Base-by-base conservation (phyloP, 345 rosid genomes). In the Acer campestre region DNA sequence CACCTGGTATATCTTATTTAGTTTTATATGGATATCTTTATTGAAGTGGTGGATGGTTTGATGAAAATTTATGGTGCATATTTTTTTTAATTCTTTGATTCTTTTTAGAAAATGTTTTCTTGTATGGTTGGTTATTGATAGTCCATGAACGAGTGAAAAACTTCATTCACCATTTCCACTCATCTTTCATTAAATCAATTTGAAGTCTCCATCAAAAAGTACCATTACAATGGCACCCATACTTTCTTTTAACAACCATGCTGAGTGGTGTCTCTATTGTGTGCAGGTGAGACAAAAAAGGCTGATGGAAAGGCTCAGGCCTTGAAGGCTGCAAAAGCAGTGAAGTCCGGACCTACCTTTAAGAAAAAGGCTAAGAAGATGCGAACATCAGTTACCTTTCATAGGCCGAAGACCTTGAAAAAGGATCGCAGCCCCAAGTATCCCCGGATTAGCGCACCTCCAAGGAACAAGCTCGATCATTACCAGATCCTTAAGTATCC, bases 391-490 rank as follows among this genome's bases (percentile, higher is more conserved):
- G 98, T 94, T 35, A 96, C 99, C 16, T 94, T 94, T 82, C 97
- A 96, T 79, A 82, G 97, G 77, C 99, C 99, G 2, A 92, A 80
- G 97, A 94, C 97, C 46, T 79, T 96, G 76, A 92, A 92, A 85
- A 92, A 89, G 88, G 85, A 84, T 6, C 89, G 99, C 77, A 83
- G 77, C 63, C 97, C 97, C 2, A 95, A 95, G 81, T 94, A 94
- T 68, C 89, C 91, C 10, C 89, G 93, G 63, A 82, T 89, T 67
- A 91, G 97, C 56, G 99, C 97, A n/a, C 78, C 97, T 4, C 91
- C 92, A 0, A 94, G 99, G 86, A 91, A 96, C 82, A 96, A 96
- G 90, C 88, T 96, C 4, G 99, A 94, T 48, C 98, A 94, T 2
- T 96, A 94, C 82, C 93, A 88, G 83, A 96, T 96, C 73, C 90